Percentiles rank a stretch among this genome's conserved stretches.
Evolutionary conservation across 331 rosid species (phyloP).

Genomic region (Saraca asoca): DNA sequence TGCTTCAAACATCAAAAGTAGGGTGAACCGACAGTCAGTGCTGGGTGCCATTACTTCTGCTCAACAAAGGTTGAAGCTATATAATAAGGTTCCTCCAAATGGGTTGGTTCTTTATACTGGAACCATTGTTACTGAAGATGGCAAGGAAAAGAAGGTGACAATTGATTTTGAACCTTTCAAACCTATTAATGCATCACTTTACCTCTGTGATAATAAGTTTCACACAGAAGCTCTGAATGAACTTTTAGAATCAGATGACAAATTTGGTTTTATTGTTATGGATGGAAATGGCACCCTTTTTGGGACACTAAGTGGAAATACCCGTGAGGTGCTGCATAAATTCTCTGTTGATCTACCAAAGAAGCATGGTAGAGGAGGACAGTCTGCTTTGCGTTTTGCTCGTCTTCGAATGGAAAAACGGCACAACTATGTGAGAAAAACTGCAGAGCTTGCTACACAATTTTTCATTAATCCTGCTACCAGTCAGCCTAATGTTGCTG

Average conservation of each 20-base stretch:
- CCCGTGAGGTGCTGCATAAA: constrained; percentile 72
- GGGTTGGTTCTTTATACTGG: constrained; percentile 73
- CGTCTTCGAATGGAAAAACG: constrained; percentile 77
- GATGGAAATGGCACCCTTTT: constrained; percentile 76
- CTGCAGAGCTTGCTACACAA: constrained; percentile 77
- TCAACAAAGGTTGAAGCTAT: constrained; percentile 71
- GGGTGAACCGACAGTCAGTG: constrained; percentile 74
- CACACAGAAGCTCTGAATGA: constrained; percentile 74
- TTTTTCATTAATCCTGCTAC: constrained; percentile 69
- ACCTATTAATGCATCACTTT: constrained; percentile 67
- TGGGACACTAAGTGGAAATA: constrained; percentile 72
- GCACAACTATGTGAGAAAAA: constrained; percentile 70
- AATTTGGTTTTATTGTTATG: constrained; percentile 72
- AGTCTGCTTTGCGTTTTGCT: constrained; percentile 73
- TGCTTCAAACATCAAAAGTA: constrained; percentile 72
- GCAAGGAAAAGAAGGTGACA: constrained; percentile 75
- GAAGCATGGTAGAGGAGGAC: constrained; percentile 80
- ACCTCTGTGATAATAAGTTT: constrained; percentile 72
- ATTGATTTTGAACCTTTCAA: constrained; percentile 72
- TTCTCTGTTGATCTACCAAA: constrained; percentile 68
- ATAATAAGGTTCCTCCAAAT: constrained; percentile 72
- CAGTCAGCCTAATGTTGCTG: constrained; percentile 73
- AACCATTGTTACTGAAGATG: constrained; percentile 69
- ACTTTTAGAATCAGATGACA: constrained; percentile 68
- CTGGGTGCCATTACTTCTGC: constrained; percentile 77